Evolutionary conservation across 1,139 yeast species (phyloP).

Genomic region (Oligophagozyma castellii): DNA sequence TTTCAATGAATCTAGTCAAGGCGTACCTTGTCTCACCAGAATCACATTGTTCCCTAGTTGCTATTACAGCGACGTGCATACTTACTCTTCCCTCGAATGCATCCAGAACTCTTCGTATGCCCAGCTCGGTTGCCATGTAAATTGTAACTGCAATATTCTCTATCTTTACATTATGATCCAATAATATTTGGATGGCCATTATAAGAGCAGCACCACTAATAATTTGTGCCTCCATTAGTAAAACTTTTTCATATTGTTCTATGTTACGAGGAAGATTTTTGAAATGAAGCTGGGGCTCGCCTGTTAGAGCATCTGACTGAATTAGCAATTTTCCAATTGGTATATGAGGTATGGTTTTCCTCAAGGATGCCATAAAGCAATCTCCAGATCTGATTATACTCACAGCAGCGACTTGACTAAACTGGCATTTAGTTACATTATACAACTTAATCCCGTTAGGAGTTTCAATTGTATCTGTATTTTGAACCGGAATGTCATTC

Average conservation of each 20-base stretch:
- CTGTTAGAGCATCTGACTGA: conserved; percentile 77
- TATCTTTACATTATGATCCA: conserved; percentile 64
- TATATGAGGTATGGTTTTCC: conserved; percentile 64
- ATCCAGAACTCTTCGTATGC: conserved; percentile 56
- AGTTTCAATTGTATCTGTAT: conserved; percentile 28
- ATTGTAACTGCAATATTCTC: conserved; percentile 55
- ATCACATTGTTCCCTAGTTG: conserved; percentile 24
- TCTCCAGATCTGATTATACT: conserved; percentile 85
- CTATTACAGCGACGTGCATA: conserved; percentile 57
- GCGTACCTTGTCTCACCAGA: conserved; percentile 31
- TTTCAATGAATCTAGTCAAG: conserved; percentile 59
- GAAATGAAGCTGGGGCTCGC: conserved; percentile 85
- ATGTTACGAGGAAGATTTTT: conserved; percentile 40
- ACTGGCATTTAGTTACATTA: conserved; percentile 29
- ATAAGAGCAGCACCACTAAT: conserved; percentile 89
- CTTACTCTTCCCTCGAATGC: conserved; percentile 57
- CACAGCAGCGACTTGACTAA: conserved; percentile 50
- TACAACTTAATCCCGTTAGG: conserved; percentile 29
- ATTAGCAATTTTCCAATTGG: conserved; percentile 72
- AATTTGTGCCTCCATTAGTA: conserved; percentile 75
- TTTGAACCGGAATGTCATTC: conserved; percentile 29
- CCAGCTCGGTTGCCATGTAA: conserved; percentile 69
- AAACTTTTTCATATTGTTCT: conserved; percentile 31
- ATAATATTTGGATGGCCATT: conserved; percentile 81
- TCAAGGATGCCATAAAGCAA: conserved; percentile 68